Conservation (phyloP, 352 stramenopile species). For the Thalassiosira allenii region DNA sequence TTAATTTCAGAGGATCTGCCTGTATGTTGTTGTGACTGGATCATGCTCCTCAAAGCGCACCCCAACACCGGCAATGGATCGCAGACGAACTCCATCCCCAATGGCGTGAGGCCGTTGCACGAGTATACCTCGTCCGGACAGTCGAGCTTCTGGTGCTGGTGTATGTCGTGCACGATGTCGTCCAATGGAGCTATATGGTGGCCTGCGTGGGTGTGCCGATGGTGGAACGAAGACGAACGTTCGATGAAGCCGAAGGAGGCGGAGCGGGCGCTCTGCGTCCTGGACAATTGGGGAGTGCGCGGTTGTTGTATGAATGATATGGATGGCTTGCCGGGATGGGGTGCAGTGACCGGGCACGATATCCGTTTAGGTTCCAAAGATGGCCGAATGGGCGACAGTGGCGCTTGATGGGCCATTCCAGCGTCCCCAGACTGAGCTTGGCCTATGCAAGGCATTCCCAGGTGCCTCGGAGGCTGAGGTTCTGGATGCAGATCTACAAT, state of each 20-base stretch:
- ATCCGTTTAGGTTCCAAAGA: no score
- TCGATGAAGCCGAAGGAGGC: not conserved
- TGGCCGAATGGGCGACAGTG: no score
- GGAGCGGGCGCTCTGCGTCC: not conserved
- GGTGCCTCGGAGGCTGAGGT: no score
- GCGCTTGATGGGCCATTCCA: no score
- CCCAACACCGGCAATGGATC: constrained; percentile 55
- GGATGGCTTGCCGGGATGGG: not conserved
- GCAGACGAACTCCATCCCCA: constrained; percentile 60
- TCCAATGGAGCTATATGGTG: constrained; percentile 15
- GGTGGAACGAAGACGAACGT: no score
- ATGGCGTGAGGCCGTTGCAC: constrained; percentile 48
- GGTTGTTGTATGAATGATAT: not conserved
- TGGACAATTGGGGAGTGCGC: not conserved
- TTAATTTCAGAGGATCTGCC: no score
- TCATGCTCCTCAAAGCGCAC: constrained; percentile 12
- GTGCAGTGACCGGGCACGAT: not conserved
- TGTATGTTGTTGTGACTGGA: no score
- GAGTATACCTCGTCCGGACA: constrained; percentile 52
- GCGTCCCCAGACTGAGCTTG: no score
- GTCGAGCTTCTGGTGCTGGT: constrained; percentile 54
- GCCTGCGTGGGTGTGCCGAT: not conserved
- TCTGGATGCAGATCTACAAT: constrained; percentile 20
- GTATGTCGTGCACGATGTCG: constrained; percentile 57
- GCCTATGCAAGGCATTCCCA: no score